Base-by-base conservation (phyloP, 495 filamentous ascomycete species). In the Penicillium salamii region DNA sequence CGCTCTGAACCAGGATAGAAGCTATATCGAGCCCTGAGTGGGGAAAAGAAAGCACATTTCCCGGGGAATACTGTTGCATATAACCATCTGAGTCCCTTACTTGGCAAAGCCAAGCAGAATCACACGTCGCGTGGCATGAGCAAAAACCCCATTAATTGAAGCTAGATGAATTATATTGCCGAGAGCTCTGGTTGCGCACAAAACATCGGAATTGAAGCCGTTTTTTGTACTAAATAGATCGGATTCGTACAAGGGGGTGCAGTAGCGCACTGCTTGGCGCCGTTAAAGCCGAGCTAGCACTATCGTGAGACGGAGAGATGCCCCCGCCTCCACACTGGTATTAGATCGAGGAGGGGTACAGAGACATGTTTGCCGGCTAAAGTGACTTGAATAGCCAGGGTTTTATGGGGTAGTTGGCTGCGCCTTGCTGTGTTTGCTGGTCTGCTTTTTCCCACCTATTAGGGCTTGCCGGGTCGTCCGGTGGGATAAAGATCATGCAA, bases 381-480 rank as follows among this genome's bases (percentile, higher is more conserved):
- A 53, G 50, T 37, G 28, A 29, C 14, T 41, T 26, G 32, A 11
- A 2, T n/a, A 21, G 19, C 7, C 17, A 29, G 31, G 34, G 5
- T 8, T 17, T 21, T 23, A 21, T 31, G 46, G 46, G 17, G 46
- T 40, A 48, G 2, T 7, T 36, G 15, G 2, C 18, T 13, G 46
- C 7, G 11, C 21, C 29, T 42, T 35, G 41, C 21, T 38, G 19
- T 29, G 11, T 37, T 33, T 21, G 23, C 15, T 39, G 2, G 28
- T n/a, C 13, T 4, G 32, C 33, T 42, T 62, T 59, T 60, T 57
- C 55, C n/a, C 56, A 54, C 59, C 57, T 57, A 59, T 62, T 37
- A 54, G 17, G 29, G 28, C 9, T 39, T 34, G 13, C 13, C 20
- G 7, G 42, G 20, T 21, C 5, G 9, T 5, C 26, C 35, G 38